Evolutionary conservation across 805 yeast species (phyloP).

Genomic region (Candida maesae): DNA sequence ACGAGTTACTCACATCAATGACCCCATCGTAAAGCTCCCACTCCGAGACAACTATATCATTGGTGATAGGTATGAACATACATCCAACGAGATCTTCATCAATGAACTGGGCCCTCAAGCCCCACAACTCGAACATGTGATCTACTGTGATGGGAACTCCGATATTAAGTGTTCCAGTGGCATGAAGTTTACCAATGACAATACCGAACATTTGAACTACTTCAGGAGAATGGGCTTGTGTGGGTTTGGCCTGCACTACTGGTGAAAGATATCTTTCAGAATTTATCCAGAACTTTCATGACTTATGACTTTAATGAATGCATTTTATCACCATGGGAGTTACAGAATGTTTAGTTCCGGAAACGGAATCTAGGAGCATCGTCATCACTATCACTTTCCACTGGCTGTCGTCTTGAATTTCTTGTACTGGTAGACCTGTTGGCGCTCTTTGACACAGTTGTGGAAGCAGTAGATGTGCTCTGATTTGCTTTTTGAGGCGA

Average conservation of each 20-base stretch:
- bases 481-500: no score
- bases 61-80: slow-evolving; percentile 19
- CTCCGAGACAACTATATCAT: slow-evolving; percentile 15
- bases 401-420: neutral
- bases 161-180: slow-evolving; percentile 48
- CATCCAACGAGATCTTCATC: slow-evolving; percentile 24
- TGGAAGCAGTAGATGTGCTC: no score
- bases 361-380: slow-evolving; percentile 36
- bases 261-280: neutral
- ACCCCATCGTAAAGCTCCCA: slow-evolving; percentile 27
- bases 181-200: slow-evolving; percentile 17
- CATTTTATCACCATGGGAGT: no score
- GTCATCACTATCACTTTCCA: slow-evolving; percentile 16
- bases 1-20: slow-evolving; percentile 24
- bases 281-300: no score
- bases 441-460: no score
- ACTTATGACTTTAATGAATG: no score
- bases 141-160: slow-evolving; percentile 66
- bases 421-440: neutral
- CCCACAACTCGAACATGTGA: slow-evolving; percentile 47
- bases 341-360: neutral
- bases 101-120: slow-evolving; percentile 18
- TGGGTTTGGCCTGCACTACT: slow-evolving; percentile 17
- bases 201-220: slow-evolving; percentile 27
- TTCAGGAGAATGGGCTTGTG: slow-evolving; percentile 28